Evolutionary conservation across 1,284 basidiomycete species (phyloP).

Genomic region (Leccinum pallidistipes): DNA sequence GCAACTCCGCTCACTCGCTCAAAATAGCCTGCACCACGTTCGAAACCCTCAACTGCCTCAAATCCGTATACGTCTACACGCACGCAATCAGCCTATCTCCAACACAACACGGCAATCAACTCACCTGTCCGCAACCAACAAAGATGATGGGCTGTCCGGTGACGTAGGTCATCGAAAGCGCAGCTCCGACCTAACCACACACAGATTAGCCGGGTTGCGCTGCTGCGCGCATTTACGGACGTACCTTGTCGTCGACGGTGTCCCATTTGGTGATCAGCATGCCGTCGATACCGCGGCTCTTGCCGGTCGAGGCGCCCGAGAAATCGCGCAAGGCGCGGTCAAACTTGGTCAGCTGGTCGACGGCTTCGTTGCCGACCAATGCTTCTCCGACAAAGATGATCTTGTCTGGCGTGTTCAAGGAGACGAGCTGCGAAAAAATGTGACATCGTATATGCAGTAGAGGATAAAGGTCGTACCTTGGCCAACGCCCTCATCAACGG

Average conservation of each 20-base stretch:
- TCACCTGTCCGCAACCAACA: constrained; percentile 92
- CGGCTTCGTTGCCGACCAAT: constrained; percentile 94
- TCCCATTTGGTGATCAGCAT: constrained; percentile 98
- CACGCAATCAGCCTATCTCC: not conserved
- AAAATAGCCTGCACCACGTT: constrained; percentile 93
- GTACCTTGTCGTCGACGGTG: constrained; percentile 90
- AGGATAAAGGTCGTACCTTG: constrained; percentile 55
- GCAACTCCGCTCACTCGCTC: constrained; percentile 48
- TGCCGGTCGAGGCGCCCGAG: constrained; percentile 65
- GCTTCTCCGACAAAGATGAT: constrained; percentile 97
- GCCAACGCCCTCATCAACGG: constrained; percentile 98
- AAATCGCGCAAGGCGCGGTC: constrained; percentile 91
- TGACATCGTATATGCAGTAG: constrained; percentile 7
- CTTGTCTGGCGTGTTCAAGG: constrained; percentile 92
- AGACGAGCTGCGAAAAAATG: constrained; percentile 65
- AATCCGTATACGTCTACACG: constrained; percentile 82
- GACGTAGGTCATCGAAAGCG: constrained; percentile 96
- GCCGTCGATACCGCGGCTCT: constrained; percentile 89
- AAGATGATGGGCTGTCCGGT: constrained; percentile 97
- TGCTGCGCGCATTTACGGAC: constrained; percentile 16
- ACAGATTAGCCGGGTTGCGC: constrained; percentile 5
- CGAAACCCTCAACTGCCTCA: constrained; percentile 84
- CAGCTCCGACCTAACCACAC: constrained; percentile 79
- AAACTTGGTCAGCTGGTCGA: constrained; percentile 94
- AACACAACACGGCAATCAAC: constrained; percentile 26